Conservation (phyloP, 495 filamentous ascomycete genomes). For the Podospora conica region DNA sequence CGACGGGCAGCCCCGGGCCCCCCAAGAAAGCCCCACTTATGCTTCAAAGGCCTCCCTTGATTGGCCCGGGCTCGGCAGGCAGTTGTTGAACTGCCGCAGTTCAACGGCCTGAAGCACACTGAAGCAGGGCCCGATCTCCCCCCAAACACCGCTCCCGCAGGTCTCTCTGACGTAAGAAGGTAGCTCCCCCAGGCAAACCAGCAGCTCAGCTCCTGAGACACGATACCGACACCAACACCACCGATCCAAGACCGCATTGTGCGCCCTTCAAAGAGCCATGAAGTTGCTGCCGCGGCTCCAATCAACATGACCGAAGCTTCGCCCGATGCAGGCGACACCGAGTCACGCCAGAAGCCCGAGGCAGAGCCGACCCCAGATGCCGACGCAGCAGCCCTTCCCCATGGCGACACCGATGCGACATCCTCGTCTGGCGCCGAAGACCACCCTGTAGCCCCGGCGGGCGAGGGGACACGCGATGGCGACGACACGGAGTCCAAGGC, state of each 20-base stretch:
- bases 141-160: neutral
- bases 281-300: constrained; percentile 13
- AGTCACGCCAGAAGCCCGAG: constrained; percentile 10
- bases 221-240: neutral
- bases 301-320: constrained; percentile 43
- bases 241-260: constrained; percentile 20
- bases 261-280: constrained; percentile 20
- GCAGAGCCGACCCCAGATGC: neutral
- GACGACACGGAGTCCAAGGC: constrained; percentile 5
- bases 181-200: neutral
- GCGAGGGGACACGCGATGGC: neutral
- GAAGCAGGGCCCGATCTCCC: constrained; percentile 1
- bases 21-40: constrained; percentile 9
- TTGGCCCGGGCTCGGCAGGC: constrained; percentile 19
- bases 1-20: neutral
- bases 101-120: neutral
- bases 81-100: too few relatives aligned
- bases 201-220: constrained; percentile 10
- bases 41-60: constrained; percentile 13
- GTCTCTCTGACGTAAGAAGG: neutral
- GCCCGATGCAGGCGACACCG: constrained; percentile 34
- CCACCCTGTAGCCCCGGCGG: neutral
- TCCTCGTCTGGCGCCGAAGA: neutral
- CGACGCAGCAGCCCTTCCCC: neutral
- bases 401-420: constrained; percentile 10